phyloP scores from a whole-genome alignment of 2,329 filamentous ascomycete genomes.

The Nakataea oryzae region DNA sequence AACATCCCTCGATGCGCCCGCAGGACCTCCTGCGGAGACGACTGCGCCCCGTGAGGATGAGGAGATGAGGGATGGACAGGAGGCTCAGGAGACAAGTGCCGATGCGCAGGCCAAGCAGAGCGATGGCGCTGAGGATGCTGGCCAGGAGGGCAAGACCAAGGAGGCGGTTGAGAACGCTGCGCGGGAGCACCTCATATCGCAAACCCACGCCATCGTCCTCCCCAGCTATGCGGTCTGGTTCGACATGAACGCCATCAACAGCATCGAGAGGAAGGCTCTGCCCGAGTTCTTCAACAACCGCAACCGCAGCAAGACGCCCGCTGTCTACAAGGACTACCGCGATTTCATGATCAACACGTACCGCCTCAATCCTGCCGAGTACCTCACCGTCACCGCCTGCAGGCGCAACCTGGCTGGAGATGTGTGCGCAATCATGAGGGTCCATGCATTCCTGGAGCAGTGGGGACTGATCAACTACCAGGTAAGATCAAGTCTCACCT shows the following conservation, averaged over 20 bases:
- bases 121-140: conserved; percentile 32
- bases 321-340: conserved; percentile 97
- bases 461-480: conserved; percentile 99
- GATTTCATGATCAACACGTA: conserved; percentile 99
- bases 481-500: conserved; percentile 39
- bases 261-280: conserved; percentile 85
- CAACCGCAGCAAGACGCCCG: conserved; percentile 94
- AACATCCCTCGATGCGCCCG: conserved; percentile 60
- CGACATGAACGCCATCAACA: conserved; percentile 89
- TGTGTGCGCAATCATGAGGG: conserved; percentile 97
- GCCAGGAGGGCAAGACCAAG: conserved; percentile 59
- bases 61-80: conserved; percentile 50
- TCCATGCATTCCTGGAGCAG: conserved; percentile 94
- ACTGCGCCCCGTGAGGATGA: conserved; percentile 58
- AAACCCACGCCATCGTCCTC: conserved; percentile 91
- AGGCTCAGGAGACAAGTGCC: conserved; percentile 4
- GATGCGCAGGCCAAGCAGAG: conserved; percentile 30
- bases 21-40: conserved; percentile 52
- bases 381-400: conserved; percentile 93
- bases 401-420: conserved; percentile 90
- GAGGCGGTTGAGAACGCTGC: conserved; percentile 75
- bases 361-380: conserved; percentile 88
- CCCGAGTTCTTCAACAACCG: conserved; percentile 98
- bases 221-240: conserved; percentile 99
- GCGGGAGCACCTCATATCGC: conserved; percentile 81